Conservation (phyloP, 164 flowering plant genomes). For the Macadamia tetraphylla region DNA sequence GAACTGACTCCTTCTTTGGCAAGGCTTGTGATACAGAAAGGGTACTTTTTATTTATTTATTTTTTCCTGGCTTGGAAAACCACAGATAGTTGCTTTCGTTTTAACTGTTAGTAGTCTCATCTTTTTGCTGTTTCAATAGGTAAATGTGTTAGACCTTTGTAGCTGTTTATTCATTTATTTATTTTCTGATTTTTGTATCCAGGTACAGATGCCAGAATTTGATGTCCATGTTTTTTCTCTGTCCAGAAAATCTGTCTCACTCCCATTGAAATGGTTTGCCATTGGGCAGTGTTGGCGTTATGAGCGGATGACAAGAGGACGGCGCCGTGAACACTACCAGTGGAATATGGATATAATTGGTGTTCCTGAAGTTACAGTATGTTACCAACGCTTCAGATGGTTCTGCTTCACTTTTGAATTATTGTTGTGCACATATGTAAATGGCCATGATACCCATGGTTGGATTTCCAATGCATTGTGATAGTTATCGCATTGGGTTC, state of each 20-base stretch:
- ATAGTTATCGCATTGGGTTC: too few species aligned
- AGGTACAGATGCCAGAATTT: constrained; percentile 57
- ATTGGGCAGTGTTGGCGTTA: constrained; percentile 97
- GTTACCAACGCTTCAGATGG: constrained; percentile 12
- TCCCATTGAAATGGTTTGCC: constrained; percentile 97
- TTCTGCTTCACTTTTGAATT: not conserved
- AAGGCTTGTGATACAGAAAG: constrained; percentile 91
- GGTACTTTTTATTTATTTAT: constrained; percentile 35
- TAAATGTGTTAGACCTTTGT: not conserved
- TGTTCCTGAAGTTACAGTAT: constrained; percentile 73
- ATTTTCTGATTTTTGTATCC: constrained; percentile 36
- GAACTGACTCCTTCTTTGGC: constrained; percentile 97
- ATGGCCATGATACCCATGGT: too few species aligned
- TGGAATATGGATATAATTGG: constrained; percentile 99
- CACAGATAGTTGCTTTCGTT: too few species aligned
- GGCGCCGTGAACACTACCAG: constrained; percentile 95
- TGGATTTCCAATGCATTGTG: too few species aligned
- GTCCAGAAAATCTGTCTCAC: constrained; percentile 85
- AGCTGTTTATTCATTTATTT: constrained; percentile 15
- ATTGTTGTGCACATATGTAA: too few species aligned
- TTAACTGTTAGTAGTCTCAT: not conserved
- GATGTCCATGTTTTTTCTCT: constrained; percentile 57
- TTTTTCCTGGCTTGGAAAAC: not conserved
- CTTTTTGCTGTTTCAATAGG: not conserved
- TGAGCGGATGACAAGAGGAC: constrained; percentile 92